Conservation (phyloP, 306 rosid genomes). For the Astragalus membranaceus region DNA sequence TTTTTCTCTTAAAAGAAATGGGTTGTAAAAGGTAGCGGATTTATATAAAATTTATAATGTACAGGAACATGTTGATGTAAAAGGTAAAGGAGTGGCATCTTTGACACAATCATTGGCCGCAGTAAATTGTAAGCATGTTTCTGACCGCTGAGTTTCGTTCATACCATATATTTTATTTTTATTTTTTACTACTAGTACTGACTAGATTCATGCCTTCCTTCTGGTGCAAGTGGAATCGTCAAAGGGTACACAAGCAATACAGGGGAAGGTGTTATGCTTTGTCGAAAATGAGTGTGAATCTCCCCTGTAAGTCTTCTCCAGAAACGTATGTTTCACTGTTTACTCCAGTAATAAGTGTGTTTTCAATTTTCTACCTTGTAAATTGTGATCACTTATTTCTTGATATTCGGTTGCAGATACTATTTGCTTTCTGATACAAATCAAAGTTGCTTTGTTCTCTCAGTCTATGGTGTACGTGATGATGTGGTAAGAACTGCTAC, state of each 20-base stretch:
- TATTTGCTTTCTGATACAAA: constrained; percentile 74
- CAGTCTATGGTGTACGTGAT: constrained; percentile 62
- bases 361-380: no score
- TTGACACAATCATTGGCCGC: constrained; percentile 51
- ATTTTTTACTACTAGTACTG: constrained; percentile 5
- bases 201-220: constrained; percentile 20
- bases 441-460: constrained; percentile 63
- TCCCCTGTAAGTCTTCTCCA: constrained; percentile 65
- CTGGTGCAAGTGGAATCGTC: constrained; percentile 47
- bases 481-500: constrained; percentile 59
- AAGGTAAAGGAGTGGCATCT: constrained; percentile 53
- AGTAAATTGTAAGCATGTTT: constrained; percentile 51
- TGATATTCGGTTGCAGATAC: constrained; percentile 50
- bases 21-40: constrained; percentile 4
- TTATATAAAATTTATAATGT: constrained; percentile 23
- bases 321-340: not conserved
- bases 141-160: constrained; percentile 7
- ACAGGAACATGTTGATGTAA: constrained; percentile 49
- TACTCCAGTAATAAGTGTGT: not conserved
- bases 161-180: not conserved
- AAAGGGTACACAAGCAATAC: constrained; percentile 64
- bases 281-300: constrained; percentile 58
- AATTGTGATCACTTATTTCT: not conserved
- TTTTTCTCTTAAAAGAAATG: not conserved
- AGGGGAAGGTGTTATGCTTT: constrained; percentile 76